phyloP scores from a whole-genome alignment of 2,329 filamentous ascomycete genomes.

The Nemania sp. region DNA sequence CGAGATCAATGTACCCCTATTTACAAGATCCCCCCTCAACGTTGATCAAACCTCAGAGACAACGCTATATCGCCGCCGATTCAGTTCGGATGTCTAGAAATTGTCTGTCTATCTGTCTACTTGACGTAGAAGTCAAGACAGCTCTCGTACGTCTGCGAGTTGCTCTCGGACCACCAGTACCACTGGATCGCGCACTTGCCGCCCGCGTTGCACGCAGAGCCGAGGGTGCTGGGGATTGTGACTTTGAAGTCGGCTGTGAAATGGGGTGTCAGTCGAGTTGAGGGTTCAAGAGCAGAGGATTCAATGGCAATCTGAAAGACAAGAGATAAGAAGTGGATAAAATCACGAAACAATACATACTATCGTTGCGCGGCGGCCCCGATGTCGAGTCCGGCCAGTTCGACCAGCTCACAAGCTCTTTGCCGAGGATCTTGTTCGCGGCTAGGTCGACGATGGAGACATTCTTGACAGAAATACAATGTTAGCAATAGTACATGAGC shows the following conservation, averaged over 20 bases:
- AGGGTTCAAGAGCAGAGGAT: neutral
- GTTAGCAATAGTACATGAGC: conserved; percentile 21
- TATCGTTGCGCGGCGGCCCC: conserved; percentile 33
- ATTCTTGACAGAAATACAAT: conserved; percentile 40
- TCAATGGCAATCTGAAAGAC: too few species aligned
- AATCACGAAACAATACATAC: conserved; percentile 47
- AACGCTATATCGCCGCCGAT: too few species aligned
- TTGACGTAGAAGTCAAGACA: conserved; percentile 59
- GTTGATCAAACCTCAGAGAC: too few species aligned
- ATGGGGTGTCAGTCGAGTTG: neutral
- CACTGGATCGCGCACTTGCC: conserved; percentile 58
- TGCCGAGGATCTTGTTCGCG: conserved; percentile 52
- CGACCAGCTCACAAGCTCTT: conserved; percentile 51
- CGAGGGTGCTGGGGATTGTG: conserved; percentile 54
- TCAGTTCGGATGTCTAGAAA: too few species aligned
- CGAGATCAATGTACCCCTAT: too few species aligned
- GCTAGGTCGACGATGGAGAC: conserved; percentile 52
- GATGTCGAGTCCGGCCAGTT: conserved; percentile 31
- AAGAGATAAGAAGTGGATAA: too few species aligned
- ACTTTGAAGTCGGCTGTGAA: conserved; percentile 48
- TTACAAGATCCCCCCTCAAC: too few species aligned
- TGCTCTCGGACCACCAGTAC: conserved; percentile 61
- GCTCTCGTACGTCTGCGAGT: conserved; percentile 64
- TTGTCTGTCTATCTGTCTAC: neutral
- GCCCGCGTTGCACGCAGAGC: conserved; percentile 49